Base-by-base conservation (phyloP, 2,329 filamentous ascomycete species). In the Helminthosporium solani region DNA sequence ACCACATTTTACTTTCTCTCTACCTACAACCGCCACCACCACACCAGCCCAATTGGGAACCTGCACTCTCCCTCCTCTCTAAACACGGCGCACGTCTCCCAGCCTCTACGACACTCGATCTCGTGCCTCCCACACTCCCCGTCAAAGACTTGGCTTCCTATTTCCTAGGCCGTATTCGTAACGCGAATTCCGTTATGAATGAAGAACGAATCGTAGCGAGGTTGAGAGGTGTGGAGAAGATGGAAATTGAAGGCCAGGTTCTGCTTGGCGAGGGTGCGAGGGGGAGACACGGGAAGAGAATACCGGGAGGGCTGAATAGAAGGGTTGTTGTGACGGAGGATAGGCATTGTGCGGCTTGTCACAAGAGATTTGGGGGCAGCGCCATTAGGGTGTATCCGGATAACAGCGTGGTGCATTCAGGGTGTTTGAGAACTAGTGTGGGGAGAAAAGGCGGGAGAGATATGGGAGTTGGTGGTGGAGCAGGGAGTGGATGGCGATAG, bases 11-110 rank as follows among this genome's bases (percentile, higher is more conserved):
- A 2, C 81, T 99, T 8, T 88, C 89, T 1, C 81, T 99, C 2
- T 99, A 97, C 67, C 81, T 99, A 2, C 84, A 84, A 2, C 94
- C 94, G 0, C 85, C 88, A 1, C 75, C 84, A 8, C 85, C 87
- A 0, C 80, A 95, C 60, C 72, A 83, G 47, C 81, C 85, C 7
- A 86, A 87, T 54, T 86, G 90, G 65, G 79, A 78, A 1, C 90
- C 92, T 1, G 94, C 94, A 0, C 79, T 99, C 5, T 83, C 87
- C 25, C 81, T 99, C 15, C 83, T 99, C n/a, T 90, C 88, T 34
- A 88, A 88, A 58, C 94, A 99, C 65, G 94, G 94, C 38, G 90
- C 92, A 9, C 87, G 94, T 9, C 81, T 99, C 5, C 92, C 95
- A 0, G 90, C 94, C 0, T 83, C 84, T 3, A 92, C 88, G 27